These are phyloP conservation scores for Paramecium sexaurelia DNA, from an alignment of 73 alveolate genomes.

Conservation along the genomic window DNA sequence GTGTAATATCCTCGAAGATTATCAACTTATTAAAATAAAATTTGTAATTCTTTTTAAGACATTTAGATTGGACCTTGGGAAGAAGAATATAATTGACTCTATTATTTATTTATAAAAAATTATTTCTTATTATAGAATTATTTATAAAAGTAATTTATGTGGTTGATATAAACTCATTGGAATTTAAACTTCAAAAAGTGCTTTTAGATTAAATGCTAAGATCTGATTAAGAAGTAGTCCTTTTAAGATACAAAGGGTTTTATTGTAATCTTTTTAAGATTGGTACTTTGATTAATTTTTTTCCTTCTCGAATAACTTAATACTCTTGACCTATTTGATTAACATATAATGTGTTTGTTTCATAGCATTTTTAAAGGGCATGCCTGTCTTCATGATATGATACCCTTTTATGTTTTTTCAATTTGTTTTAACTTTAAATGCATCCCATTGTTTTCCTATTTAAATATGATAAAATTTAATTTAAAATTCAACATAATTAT, in stretches of 20 bases:
- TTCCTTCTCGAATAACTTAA: background rate
- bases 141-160: background rate
- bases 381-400: background rate
- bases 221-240: background rate
- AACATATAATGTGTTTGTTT: background rate
- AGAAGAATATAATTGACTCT: background rate
- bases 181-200: background rate
- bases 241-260: background rate
- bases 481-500: background rate
- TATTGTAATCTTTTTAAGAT: background rate
- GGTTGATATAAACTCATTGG: background rate
- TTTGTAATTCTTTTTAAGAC: background rate
- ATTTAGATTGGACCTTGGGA: background rate
- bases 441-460: background rate
- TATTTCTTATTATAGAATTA: background rate
- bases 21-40: background rate
- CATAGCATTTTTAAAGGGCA: background rate
- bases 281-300: background rate
- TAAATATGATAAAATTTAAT: background rate
- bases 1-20: background rate
- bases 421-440: background rate
- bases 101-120: background rate
- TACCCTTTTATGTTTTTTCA: background rate
- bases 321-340: background rate
- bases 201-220: background rate